A percentile compares a stretch with the other conserved stretches of the same genome.
Conservation (phyloP, 23 red algal species). For the Gracilariopsis chorda region DNA sequence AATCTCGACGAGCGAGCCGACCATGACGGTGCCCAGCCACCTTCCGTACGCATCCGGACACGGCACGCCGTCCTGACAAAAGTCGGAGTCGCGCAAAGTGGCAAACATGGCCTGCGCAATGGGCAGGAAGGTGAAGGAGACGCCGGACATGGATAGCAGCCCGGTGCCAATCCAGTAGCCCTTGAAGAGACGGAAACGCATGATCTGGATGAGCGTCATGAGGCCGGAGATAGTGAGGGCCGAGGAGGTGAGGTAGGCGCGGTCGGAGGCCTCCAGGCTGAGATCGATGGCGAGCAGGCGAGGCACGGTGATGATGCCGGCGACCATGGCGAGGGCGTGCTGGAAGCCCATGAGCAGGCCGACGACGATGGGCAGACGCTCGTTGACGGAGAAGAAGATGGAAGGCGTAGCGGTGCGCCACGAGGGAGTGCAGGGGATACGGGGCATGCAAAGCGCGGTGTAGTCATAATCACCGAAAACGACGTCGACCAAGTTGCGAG, state of each 20-base stretch:
- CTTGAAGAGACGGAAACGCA: slow-evolving; percentile 25
- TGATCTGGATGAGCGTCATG: slow-evolving; percentile 73
- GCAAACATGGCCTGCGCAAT: slow-evolving; percentile 59
- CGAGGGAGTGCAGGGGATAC: slow-evolving; percentile 31
- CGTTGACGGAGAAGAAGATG: slow-evolving; percentile 68
- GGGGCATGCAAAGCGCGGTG: slow-evolving; percentile 47
- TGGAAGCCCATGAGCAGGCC: slow-evolving; percentile 68
- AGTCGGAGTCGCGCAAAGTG: slow-evolving; percentile 25
- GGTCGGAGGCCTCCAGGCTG: slow-evolving; percentile 1
- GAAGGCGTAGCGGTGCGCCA: neutral
- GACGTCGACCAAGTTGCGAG: slow-evolving; percentile 38
- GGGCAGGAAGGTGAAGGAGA: slow-evolving; percentile 72
- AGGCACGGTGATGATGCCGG: slow-evolving; percentile 68
- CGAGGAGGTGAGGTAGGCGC: slow-evolving; percentile 64
- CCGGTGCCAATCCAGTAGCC: slow-evolving; percentile 75
- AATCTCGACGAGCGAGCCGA: slow-evolving; percentile 63
- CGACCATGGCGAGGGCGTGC: slow-evolving; percentile 79
- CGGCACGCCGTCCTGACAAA: neutral
- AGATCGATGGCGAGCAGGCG: slow-evolving; percentile 53
- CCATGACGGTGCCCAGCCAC: slow-evolving; percentile 71
- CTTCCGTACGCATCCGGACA: slow-evolving; percentile 82
- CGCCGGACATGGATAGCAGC: slow-evolving; percentile 65
- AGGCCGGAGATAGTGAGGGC: slow-evolving; percentile 63
- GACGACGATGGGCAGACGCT: slow-evolving; percentile 54
- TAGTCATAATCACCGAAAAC: slow-evolving; percentile 75